Conservation (phyloP, 352 stramenopile genomes). For the Globisporangium takayamanum region DNA sequence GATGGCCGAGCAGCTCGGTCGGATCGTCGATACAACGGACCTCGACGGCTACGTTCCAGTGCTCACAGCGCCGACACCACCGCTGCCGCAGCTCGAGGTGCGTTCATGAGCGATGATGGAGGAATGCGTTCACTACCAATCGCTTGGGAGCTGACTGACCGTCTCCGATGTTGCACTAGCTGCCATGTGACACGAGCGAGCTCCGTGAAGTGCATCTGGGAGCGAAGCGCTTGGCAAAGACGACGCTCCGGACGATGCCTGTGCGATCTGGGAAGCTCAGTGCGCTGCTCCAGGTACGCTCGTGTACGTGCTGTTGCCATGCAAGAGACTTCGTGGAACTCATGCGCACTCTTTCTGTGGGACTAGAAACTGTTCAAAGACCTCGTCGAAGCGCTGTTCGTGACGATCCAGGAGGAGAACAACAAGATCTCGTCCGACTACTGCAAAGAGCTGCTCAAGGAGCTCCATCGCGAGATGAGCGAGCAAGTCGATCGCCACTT, state of each 20-base stretch:
- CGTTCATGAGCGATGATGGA: background rate
- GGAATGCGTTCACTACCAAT: too few relatives aligned
- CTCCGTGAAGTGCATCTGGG: slow-evolving; percentile 40
- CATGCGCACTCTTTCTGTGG: background rate
- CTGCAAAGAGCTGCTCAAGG: slow-evolving; percentile 46
- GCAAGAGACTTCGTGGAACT: background rate
- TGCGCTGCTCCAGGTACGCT: slow-evolving; percentile 42
- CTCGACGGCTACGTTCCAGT: slow-evolving; percentile 46
- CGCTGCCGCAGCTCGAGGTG: slow-evolving; percentile 34
- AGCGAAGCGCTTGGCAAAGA: slow-evolving; percentile 47
- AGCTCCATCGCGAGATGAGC: slow-evolving; percentile 58
- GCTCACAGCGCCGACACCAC: slow-evolving; percentile 21
- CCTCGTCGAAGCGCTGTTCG: slow-evolving; percentile 57
- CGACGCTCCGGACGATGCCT: slow-evolving; percentile 54
- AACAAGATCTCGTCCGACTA: slow-evolving; percentile 52
- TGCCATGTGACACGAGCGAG: slow-evolving; percentile 52
- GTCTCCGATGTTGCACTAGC: slow-evolving; percentile 17
- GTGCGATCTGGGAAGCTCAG: slow-evolving; percentile 62
- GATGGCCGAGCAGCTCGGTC: slow-evolving; percentile 58
- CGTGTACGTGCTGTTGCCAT: background rate
- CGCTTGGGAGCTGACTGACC: background rate
- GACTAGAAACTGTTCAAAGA: slow-evolving; percentile 76
- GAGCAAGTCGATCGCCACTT: slow-evolving; percentile 51
- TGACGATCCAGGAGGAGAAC: slow-evolving; percentile 69
- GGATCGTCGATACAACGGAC: slow-evolving; percentile 70